Percentiles rank a stretch among this genome's conserved stretches.
phyloP scores from a whole-genome alignment of 805 yeast genomes.

The Isabelozyma gotoi region DNA sequence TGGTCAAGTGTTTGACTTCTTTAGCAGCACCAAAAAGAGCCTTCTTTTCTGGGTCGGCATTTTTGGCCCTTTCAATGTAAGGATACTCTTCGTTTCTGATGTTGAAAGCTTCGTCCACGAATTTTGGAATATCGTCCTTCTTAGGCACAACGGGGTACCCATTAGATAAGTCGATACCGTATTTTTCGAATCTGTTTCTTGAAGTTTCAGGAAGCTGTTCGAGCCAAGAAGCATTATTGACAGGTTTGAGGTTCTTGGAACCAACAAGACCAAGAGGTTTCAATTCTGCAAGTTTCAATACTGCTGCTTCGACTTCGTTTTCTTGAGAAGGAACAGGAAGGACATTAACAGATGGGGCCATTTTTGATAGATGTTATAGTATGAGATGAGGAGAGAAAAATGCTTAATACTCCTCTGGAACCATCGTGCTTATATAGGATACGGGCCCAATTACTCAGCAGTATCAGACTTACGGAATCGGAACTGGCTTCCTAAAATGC shows the following conservation, averaged over 20 bases:
- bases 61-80: slow-evolving; percentile 25
- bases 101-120: slow-evolving; percentile 27
- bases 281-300: slow-evolving; percentile 12
- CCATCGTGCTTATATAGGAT: too few species aligned
- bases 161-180: slow-evolving; percentile 22
- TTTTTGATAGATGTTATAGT: too few species aligned
- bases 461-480: too few species aligned
- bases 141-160: slow-evolving; percentile 27
- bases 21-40: slow-evolving; percentile 27
- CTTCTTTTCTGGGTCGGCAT: slow-evolving; percentile 33
- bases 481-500: not conserved
- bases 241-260: slow-evolving; percentile 2
- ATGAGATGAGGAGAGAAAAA: not conserved
- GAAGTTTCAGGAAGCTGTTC: slow-evolving; percentile 21
- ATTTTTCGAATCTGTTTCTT: slow-evolving; percentile 20
- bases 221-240: slow-evolving; percentile 10
- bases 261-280: slow-evolving; percentile 11
- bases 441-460: too few species aligned
- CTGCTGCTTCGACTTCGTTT: slow-evolving; percentile 12
- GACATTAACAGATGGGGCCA: not conserved
- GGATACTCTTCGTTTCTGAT: slow-evolving; percentile 21
- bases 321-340: slow-evolving; percentile 2
- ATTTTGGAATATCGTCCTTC: slow-evolving; percentile 21
- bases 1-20: slow-evolving; percentile 24
- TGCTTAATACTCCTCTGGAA: too few species aligned